Evolutionary conservation across 805 yeast genomes (phyloP), one percentile per base, ranked within the genome.

Genomic region (Millerago galiae): DNA sequence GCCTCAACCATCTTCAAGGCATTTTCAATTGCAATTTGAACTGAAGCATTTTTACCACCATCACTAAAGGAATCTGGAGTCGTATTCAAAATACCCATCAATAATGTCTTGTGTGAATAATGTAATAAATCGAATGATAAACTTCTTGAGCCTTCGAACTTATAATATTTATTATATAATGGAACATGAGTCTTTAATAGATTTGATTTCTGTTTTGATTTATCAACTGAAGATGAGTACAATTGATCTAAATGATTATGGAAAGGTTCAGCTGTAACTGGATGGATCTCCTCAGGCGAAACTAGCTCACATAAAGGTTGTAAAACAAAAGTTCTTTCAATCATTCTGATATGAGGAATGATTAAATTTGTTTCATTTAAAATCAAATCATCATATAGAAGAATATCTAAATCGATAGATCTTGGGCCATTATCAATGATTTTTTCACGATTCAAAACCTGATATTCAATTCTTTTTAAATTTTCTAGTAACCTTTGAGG

Each of bases 11-110:
- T 71, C 31, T 61, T 49, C 33, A 62, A 58, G 0, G 82, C 83
- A 18, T 66, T 63, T 0, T 52, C 55, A 24, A 81, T 56, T 2
- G 79, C 69, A 10, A 62, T 61, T 0, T 63, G 71, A 0, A 70
- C 30, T 7, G 67, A 56, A 2, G 66, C 54, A 26, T 67, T 56
- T 14, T 56, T 56, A 1, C 93, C 88, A 2, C 96, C 98, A 61
- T 93, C 99, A 35, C 95, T 85, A 59, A 93, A 93, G 2, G 96
- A 89, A 61, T 93, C 97, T 0, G 97, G 96, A 0, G 99, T 93
- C 16, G 83, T 73, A 55, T 93, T 93, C 49, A 93, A 62, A 37
- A 93, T 81, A 1, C 88, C 93, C 99, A 93, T 93, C 35, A 89
- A 58, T 40, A 71, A 63, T 0, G 97, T 87, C n/a, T 64, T 65